phyloP scores from a whole-genome alignment of 2,329 filamentous ascomycete genomes.

The Verticillium dahliae region DNA sequence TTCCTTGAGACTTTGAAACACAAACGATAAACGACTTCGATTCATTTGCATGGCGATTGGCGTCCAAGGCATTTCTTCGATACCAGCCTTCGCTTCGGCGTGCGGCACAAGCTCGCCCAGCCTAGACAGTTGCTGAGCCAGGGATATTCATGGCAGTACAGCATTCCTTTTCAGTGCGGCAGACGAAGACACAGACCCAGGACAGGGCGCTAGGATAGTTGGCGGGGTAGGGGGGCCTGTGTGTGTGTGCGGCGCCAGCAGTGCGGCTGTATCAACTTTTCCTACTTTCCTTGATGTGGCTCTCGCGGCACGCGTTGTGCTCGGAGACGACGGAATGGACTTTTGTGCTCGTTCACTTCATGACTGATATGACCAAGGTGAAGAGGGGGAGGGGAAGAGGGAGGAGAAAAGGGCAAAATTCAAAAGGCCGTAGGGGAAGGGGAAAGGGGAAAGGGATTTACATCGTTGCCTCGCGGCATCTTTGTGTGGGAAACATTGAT shows the following conservation, averaged over 20 bases:
- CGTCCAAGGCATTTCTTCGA: conserved; percentile 24
- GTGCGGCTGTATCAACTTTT: background rate
- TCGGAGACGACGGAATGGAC: background rate
- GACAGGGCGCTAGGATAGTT: background rate
- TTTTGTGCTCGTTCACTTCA: background rate
- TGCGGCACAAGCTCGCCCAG: background rate
- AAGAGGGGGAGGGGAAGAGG: background rate
- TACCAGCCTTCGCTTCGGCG: conserved; percentile 13
- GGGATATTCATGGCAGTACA: conserved; percentile 1
- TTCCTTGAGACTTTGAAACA: conserved; percentile 1
- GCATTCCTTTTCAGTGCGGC: background rate
- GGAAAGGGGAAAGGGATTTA: conserved; percentile 10
- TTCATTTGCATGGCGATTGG: conserved; percentile 27
- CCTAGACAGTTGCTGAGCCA: background rate
- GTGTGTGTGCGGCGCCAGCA: background rate
- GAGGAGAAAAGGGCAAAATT: background rate
- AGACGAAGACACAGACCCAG: background rate
- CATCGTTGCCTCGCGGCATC: conserved; percentile 26
- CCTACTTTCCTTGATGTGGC: background rate
- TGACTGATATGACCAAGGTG: background rate
- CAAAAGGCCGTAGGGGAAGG: conserved; percentile 4
- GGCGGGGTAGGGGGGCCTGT: background rate
- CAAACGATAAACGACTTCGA: conserved; percentile 12
- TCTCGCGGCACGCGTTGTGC: background rate
- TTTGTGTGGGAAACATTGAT: conserved; percentile 10